A percentile compares a stretch with the other conserved stretches of the same genome.
Evolutionary conservation across 306 rosid genomes (phyloP).

Genomic region (Comarum palustre): DNA sequence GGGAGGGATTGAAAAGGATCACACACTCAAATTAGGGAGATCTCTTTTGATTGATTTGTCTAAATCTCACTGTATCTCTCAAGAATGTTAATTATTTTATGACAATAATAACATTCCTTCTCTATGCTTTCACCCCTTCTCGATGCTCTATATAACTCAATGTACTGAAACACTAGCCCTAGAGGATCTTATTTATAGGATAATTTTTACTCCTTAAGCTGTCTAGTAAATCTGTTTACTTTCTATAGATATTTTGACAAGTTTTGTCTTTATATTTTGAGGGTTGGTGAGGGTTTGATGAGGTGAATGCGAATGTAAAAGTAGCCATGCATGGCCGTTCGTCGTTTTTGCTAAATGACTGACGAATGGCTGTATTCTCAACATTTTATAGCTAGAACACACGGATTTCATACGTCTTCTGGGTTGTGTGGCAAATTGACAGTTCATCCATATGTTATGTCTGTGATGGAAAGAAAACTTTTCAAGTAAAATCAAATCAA

Average conservation of each 20-base stretch:
- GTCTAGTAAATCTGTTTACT: background rate
- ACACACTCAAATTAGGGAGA: background rate
- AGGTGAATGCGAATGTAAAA: background rate
- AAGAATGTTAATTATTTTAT: background rate
- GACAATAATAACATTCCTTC: background rate
- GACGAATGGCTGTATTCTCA: background rate
- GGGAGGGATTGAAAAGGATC: background rate
- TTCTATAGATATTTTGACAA: background rate
- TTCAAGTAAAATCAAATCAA: background rate
- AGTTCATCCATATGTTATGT: background rate
- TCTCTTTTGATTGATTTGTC: background rate
- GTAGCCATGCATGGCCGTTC: slow-evolving; percentile 9
- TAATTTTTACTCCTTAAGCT: background rate
- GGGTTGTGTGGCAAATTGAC: background rate
- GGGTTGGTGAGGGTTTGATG: slow-evolving; percentile 24
- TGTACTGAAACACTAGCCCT: background rate
- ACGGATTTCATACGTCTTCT: background rate
- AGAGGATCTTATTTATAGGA: background rate
- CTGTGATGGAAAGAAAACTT: background rate
- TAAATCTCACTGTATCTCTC: background rate
- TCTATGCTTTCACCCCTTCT: background rate
- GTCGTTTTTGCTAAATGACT: slow-evolving; percentile 9
- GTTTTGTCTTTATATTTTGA: background rate
- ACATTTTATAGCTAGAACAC: background rate
- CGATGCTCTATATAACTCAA: background rate